phyloP scores from a whole-genome alignment of 805 yeast genomes.

The Komagataella mondaviorum region DNA sequence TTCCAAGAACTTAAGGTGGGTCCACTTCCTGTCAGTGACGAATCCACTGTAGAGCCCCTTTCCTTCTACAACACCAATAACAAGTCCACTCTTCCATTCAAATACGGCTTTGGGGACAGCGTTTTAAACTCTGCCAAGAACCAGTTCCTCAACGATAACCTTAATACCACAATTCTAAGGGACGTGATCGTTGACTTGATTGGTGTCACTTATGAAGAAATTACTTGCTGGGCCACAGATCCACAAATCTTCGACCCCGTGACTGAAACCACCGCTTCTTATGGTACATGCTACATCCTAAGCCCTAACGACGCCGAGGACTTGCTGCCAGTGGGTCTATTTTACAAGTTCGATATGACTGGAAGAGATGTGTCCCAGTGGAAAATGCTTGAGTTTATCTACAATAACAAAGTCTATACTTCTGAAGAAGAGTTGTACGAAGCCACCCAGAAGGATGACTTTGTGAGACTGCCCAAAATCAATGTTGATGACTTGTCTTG shows the following conservation, averaged over 20 bases:
- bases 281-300: slow-evolving; percentile 1
- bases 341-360: slow-evolving; percentile 9
- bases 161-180: neutral
- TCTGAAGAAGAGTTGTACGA: slow-evolving; percentile 11
- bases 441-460: slow-evolving; percentile 10
- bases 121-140: neutral
- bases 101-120: slow-evolving; percentile 3
- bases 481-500: slow-evolving; percentile 4
- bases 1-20: slow-evolving; percentile 3
- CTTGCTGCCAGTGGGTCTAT: slow-evolving; percentile 10
- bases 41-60: neutral
- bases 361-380: slow-evolving; percentile 8
- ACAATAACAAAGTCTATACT: slow-evolving; percentile 9
- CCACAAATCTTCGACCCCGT: slow-evolving; percentile 1
- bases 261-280: neutral
- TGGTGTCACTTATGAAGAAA: neutral
- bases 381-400: slow-evolving; percentile 10
- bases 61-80: neutral
- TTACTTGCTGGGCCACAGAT: slow-evolving; percentile 2
- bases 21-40: slow-evolving; percentile 1
- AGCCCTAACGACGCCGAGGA: slow-evolving; percentile 9
- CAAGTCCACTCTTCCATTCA: slow-evolving; percentile 1
- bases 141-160: neutral
- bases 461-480: slow-evolving; percentile 8
- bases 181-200: slow-evolving; percentile 2